phyloP scores from a whole-genome alignment of 31 red algal species.

The Odonthalia washingtoniensis region DNA sequence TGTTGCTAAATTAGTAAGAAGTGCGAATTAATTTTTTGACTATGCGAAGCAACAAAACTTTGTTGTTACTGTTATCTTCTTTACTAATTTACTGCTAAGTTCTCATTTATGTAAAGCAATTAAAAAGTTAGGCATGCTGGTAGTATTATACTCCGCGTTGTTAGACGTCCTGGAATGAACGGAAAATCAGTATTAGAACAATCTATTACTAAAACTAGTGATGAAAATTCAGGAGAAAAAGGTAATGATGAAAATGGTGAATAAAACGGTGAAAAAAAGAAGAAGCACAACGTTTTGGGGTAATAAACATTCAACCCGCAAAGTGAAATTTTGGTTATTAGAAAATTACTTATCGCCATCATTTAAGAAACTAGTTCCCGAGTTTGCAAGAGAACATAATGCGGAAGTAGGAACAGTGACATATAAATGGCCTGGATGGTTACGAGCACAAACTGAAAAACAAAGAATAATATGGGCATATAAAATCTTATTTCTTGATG shows the following conservation, averaged over 20 bases:
- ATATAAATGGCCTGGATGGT: slow-evolving; percentile 95
- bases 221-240: too few relatives aligned
- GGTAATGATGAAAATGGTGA: too few relatives aligned
- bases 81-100: too few relatives aligned
- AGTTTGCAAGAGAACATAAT: slow-evolving; percentile 73
- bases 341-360: slow-evolving; percentile 94
- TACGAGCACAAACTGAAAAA: slow-evolving; percentile 93
- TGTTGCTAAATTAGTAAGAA: too few relatives aligned
- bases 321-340: slow-evolving; percentile 97
- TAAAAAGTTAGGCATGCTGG: too few relatives aligned
- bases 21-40: too few relatives aligned
- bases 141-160: slow-evolving; percentile 65
- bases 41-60: too few relatives aligned
- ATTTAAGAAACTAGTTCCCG: slow-evolving; percentile 88
- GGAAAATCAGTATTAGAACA: slow-evolving; percentile 64
- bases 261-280: too few relatives aligned
- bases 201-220: slow-evolving; percentile 90
- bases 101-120: too few relatives aligned
- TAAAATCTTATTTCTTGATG: slow-evolving; percentile 99
- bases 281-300: slow-evolving; percentile 84
- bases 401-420: slow-evolving; percentile 91
- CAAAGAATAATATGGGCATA: slow-evolving; percentile 98
- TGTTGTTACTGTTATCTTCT: too few relatives aligned
- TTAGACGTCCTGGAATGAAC: slow-evolving; percentile 63
- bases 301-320: slow-evolving; percentile 62